A percentile compares a stretch with the other conserved stretches of the same genome.
phyloP scores from a whole-genome alignment of 129 eudicot species.

The Pulicaria dysenterica region DNA sequence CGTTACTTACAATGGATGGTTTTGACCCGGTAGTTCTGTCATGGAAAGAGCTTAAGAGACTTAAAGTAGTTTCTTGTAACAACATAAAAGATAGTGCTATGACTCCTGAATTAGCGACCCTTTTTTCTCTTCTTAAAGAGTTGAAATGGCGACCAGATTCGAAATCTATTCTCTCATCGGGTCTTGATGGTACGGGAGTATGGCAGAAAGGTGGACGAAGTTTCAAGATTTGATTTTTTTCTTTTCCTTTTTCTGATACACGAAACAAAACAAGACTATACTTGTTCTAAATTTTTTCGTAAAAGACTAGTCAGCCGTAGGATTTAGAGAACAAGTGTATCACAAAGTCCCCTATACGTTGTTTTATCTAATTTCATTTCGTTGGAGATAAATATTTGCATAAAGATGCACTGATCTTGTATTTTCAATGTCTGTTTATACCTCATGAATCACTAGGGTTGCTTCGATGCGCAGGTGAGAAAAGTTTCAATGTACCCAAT shows the following conservation, averaged over 20 bases:
- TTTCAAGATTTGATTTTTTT: constrained; percentile 45
- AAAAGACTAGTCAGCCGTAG: constrained; percentile 20
- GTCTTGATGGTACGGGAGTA: constrained; percentile 87
- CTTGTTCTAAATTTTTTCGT: constrained; percentile 31
- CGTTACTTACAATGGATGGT: constrained; percentile 76
- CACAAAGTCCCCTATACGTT: constrained; percentile 17
- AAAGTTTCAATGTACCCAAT: background rate
- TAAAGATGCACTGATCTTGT: too few species aligned
- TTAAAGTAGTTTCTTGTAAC: constrained; percentile 85
- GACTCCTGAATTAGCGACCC: constrained; percentile 71
- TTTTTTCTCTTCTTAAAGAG: constrained; percentile 83
- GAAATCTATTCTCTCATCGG: constrained; percentile 65
- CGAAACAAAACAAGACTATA: constrained; percentile 23
- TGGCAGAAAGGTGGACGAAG: constrained; percentile 87
- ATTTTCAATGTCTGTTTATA: background rate
- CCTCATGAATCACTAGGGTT: constrained; percentile 6
- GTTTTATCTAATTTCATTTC: constrained; percentile 25
- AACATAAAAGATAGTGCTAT: constrained; percentile 75
- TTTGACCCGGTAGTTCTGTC: constrained; percentile 73
- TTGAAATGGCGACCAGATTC: constrained; percentile 94
- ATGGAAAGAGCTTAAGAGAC: constrained; percentile 82
- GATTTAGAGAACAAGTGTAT: constrained; percentile 36
- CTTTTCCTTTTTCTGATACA: background rate
- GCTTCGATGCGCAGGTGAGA: background rate
- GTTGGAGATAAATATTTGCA: background rate